Percentiles rank a stretch among this genome's conserved stretches.
phyloP scores from a whole-genome alignment of 2,329 filamentous ascomycete species.

The Aspergillus vadensis region DNA sequence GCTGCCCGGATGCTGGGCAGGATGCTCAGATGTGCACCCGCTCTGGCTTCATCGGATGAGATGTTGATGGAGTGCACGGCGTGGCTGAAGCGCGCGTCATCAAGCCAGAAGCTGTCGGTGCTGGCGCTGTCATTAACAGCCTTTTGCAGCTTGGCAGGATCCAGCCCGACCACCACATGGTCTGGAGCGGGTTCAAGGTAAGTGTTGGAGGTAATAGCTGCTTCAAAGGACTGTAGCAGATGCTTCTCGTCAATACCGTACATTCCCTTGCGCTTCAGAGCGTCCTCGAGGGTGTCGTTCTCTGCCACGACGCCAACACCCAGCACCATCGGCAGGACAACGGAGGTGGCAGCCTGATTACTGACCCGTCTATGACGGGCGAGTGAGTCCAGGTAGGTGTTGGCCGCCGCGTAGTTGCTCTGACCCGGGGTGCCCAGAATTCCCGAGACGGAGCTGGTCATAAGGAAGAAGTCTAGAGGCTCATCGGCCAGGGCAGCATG shows the following conservation, averaged over 20 bases:
- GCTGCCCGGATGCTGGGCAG: too few species aligned
- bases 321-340: background rate
- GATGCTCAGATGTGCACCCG: too few species aligned
- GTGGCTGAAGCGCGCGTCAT: background rate
- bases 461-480: conserved; percentile 35
- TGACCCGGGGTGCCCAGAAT: background rate
- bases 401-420: background rate
- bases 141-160: background rate
- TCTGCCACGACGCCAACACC: background rate
- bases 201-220: background rate
- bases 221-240: background rate
- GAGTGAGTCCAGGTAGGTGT: background rate
- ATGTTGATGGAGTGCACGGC: background rate
- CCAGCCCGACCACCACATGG: background rate
- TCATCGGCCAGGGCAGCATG: conserved; percentile 37
- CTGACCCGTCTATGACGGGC: background rate
- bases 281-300: background rate
- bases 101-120: background rate
- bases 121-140: background rate
- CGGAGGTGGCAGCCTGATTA: background rate
- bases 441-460: conserved; percentile 25
- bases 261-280: background rate
- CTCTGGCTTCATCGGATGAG: background rate
- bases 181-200: background rate
- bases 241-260: background rate